phyloP scores from a whole-genome alignment of 2,329 filamentous ascomycete genomes.

The Plenodomus biglobosus region DNA sequence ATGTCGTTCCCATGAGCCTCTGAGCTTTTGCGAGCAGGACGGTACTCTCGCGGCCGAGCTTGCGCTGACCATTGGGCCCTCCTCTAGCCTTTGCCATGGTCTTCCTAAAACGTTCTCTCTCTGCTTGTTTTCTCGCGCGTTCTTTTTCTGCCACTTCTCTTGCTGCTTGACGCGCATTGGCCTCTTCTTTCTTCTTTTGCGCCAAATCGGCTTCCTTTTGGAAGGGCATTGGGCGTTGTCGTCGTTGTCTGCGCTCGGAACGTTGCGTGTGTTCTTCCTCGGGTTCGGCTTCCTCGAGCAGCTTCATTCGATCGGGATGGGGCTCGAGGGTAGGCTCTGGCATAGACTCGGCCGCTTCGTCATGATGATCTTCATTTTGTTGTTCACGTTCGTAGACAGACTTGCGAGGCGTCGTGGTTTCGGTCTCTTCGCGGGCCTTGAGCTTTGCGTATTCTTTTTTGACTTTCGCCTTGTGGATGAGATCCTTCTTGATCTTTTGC shows the following conservation, averaged over 20 bases:
- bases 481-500: constrained; percentile 82
- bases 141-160: constrained; percentile 66
- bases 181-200: constrained; percentile 61
- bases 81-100: constrained; percentile 65
- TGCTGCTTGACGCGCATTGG: constrained; percentile 60
- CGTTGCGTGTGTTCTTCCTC: constrained; percentile 15
- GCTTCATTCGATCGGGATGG: constrained; percentile 62
- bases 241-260: constrained; percentile 26
- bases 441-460: constrained; percentile 92
- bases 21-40: constrained; percentile 77
- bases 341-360: constrained; percentile 23
- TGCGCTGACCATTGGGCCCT: constrained; percentile 70
- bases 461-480: constrained; percentile 91
- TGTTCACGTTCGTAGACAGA: constrained; percentile 40
- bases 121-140: constrained; percentile 55
- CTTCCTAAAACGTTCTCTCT: constrained; percentile 71
- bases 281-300: constrained; percentile 52
- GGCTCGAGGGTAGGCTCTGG: constrained; percentile 52
- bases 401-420: constrained; percentile 32
- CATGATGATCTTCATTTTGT: constrained; percentile 29
- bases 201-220: constrained; percentile 51
- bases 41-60: constrained; percentile 77
- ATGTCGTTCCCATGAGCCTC: constrained; percentile 59
- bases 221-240: constrained; percentile 44
- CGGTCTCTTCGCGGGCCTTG: constrained; percentile 62